These are phyloP conservation scores for Pleurotus sapidus DNA, from an alignment of 768 basidiomycete species.

Conservation along the genomic window DNA sequence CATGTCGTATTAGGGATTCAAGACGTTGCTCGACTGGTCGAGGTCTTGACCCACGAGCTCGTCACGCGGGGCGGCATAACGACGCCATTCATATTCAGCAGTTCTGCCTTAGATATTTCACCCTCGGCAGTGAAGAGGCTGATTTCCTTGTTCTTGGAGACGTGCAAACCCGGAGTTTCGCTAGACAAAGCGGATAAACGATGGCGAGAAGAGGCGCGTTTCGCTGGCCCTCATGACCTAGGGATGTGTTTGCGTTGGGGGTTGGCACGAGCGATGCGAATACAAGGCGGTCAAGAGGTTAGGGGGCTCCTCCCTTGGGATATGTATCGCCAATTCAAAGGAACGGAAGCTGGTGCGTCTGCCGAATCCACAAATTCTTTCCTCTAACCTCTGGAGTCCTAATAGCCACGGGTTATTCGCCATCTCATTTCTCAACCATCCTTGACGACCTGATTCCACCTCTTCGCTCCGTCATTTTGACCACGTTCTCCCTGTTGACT, in stretches of 20 bases:
- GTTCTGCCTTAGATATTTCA: constrained; percentile 82
- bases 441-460: constrained; percentile 50
- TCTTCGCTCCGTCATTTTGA: constrained; percentile 58
- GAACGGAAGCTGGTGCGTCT: constrained; percentile 74
- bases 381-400: constrained; percentile 1
- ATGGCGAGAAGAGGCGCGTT: constrained; percentile 79
- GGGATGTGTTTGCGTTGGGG: constrained; percentile 95
- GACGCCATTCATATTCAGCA: constrained; percentile 90
- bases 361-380: constrained; percentile 8
- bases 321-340: constrained; percentile 76
- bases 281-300: constrained; percentile 67
- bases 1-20: constrained; percentile 78
- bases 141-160: constrained; percentile 77
- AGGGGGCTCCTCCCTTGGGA: constrained; percentile 87
- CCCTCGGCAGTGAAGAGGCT: constrained; percentile 71
- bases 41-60: constrained; percentile 67
- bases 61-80: constrained; percentile 73
- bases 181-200: constrained; percentile 45
- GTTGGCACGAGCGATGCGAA: constrained; percentile 72
- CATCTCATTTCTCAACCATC: constrained; percentile 71
- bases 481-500: constrained; percentile 77
- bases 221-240: constrained; percentile 84
- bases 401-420: constrained; percentile 63
- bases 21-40: constrained; percentile 69
- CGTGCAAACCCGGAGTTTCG: constrained; percentile 37